These are phyloP conservation scores for Rhizopus microsporus DNA, from an alignment of 371 early-diverging fungal species.

Conservation along the genomic window DNA sequence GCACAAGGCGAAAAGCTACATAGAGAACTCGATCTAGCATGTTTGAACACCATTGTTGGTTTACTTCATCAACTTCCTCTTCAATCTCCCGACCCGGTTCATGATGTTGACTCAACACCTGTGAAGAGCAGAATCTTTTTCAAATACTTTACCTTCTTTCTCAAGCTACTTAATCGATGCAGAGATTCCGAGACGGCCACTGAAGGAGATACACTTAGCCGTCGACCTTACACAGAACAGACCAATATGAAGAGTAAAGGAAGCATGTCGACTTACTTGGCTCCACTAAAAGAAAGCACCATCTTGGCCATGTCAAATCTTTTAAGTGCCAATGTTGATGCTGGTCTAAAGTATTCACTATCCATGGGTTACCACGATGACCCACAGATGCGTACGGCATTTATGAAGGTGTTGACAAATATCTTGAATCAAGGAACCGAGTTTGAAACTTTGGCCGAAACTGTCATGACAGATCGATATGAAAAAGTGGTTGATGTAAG, in stretches of 20 bases:
- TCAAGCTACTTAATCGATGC: slow-evolving; percentile 84
- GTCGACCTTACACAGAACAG: slow-evolving; percentile 13
- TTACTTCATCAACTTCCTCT: slow-evolving; percentile 82
- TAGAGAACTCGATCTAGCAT: slow-evolving; percentile 80
- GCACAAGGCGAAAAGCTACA: slow-evolving; percentile 64
- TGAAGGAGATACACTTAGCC: slow-evolving; percentile 12
- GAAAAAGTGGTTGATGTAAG: slow-evolving; percentile 74
- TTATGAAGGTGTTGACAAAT: slow-evolving; percentile 91
- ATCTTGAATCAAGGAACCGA: slow-evolving; percentile 87
- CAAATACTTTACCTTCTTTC: slow-evolving; percentile 87
- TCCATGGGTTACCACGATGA: slow-evolving; percentile 94
- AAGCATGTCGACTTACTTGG: slow-evolving; percentile 33
- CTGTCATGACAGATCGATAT: slow-evolving; percentile 72
- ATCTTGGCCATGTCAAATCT: slow-evolving; percentile 89
- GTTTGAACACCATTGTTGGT: slow-evolving; percentile 81
- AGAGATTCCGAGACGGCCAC: slow-evolving; percentile 60
- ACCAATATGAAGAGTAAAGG: slow-evolving; percentile 14
- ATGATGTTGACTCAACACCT: slow-evolving; percentile 65
- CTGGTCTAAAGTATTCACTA: slow-evolving; percentile 86
- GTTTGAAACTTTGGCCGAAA: slow-evolving; percentile 82
- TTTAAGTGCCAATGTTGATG: slow-evolving; percentile 88
- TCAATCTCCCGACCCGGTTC: slow-evolving; percentile 72
- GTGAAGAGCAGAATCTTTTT: slow-evolving; percentile 81
- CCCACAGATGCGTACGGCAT: slow-evolving; percentile 81
- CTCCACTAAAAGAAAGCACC: slow-evolving; percentile 78